Base-by-base conservation (phyloP, 2,329 filamentous ascomycete species). In the Scedosporium boydii region DNA sequence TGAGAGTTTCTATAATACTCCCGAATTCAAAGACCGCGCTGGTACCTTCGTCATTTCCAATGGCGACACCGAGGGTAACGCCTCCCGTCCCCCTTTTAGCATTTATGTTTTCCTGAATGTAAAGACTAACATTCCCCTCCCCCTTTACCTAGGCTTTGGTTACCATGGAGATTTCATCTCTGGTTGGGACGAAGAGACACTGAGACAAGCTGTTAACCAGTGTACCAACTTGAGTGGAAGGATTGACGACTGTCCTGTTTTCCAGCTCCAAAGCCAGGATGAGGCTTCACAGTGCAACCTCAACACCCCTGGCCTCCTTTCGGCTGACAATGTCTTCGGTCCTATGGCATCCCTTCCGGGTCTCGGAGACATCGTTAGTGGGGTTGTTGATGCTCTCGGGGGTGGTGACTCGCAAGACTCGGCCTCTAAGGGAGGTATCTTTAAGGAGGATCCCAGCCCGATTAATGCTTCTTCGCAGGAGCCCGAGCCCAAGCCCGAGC, bases 1-100 rank as follows among this genome's bases (percentile, higher is more conserved):
- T 72, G 91, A 97, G 78, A 91, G 88, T 41, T 96, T 96, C 72
- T 96, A 87, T 84, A 78, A 87, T 70, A 95, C 90, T 7, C 74
- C 82, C 59, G 79, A 78, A 1, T 96, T 89, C 73, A 76, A 75
- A 29, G 82, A 81, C 63, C 75, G 82, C 23, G 75, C 81, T 6
- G 91, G 91, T 60, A 74, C 85, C 66, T 96, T 96, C 69, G 80
- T 92, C 59, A 75, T 96, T 59, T 78, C 90, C 58, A 92, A 92
- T 68, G 90, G 91, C 65, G 92, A 97, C 69, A 80, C 84, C 27
- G 87, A 87, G 68, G 88, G 88, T 84, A 77, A 69, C 79, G 71
- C 51, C 16, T 42, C 4, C 6, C 4, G 12, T 18, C 21, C 4
- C 16, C 14, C 16, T n/a, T 5, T 53, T 10, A 4, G 44, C 46